Evolutionary conservation across 768 basidiomycete species (phyloP).

Genomic region (Flagelloscypha sp.): DNA sequence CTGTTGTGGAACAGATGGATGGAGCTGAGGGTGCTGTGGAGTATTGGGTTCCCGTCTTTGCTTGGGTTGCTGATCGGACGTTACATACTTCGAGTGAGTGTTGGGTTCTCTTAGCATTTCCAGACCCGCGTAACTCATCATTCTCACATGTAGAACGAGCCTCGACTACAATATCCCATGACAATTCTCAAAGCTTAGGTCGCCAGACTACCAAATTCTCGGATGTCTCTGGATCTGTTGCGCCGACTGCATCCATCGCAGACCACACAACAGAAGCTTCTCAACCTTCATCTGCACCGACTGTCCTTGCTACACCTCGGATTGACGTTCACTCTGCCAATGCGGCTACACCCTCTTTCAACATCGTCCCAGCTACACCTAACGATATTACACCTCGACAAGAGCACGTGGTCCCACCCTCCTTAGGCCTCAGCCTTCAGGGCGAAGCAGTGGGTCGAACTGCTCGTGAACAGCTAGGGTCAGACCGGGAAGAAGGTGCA

Average conservation of each 20-base stretch:
- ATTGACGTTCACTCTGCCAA: not conserved
- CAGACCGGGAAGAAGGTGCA: conserved; percentile 55
- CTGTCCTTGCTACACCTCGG: not conserved
- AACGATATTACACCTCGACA: conserved; percentile 21
- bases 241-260: not conserved
- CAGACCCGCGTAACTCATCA: too few relatives aligned
- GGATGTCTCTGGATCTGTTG: too few relatives aligned
- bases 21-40: conserved; percentile 78
- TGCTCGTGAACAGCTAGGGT: conserved; percentile 19
- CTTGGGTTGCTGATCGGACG: conserved; percentile 5
- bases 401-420: conserved; percentile 10
- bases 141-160: too few relatives aligned
- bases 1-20: conserved; percentile 72
- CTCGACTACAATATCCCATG: too few relatives aligned
- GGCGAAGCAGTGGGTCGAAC: conserved; percentile 12
- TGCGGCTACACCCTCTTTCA: conserved; percentile 34
- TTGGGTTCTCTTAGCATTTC: too few relatives aligned
- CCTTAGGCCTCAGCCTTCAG: conserved; percentile 8
- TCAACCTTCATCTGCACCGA: too few relatives aligned
- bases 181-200: too few relatives aligned
- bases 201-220: too few relatives aligned
- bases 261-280: too few relatives aligned
- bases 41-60: conserved; percentile 27
- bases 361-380: conserved; percentile 55
- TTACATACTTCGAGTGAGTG: too few relatives aligned